Base-by-base conservation (phyloP, 805 yeast genomes). In the Geotrichum ghanense region DNA sequence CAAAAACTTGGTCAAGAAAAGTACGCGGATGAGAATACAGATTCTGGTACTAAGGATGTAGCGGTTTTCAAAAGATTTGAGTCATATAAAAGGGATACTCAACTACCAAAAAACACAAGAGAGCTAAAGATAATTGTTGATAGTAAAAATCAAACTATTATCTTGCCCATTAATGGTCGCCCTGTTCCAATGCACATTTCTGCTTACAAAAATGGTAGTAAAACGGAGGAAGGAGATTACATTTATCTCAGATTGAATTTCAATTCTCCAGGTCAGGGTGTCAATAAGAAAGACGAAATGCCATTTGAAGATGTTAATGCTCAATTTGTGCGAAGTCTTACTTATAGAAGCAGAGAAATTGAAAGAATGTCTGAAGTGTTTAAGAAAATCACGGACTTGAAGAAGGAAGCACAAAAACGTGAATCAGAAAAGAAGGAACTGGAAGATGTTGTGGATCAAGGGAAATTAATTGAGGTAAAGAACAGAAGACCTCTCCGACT, bases 101-200 rank as follows among this genome's bases (percentile, higher is more conserved):
- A 92, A 70, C 81, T 90, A 52, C 97, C 98, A 37, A 66, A 71
- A 31, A 75, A 76, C 56, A 94, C 88, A 17, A 78, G 81, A 57
- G 96, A 89, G 61, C 71, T 92, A 62, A 80, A 80, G 60, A 79
- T 90, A 50, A 89, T 83, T 61, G 88, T 92, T 48, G 98, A 90
- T 62, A 73, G 78, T 62, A 86, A 84, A 58, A 76, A 83, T 48
- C 96, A 89, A 66, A 84, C 97, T 1, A 83, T 90, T 47, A 77
- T 90, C 50, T 69, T 90, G 49, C 98, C 98, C 45, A 83, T 90
- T 49, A 77, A 82, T 58, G 98, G 98, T 52, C 75, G 97, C 58
- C 97, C 97, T 1, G 97, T 92, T 45, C 98, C 98, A 21, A 90
- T 92, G 72, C 98, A 90, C 63, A 88, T 90, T 60, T 87, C 87